phyloP scores from a whole-genome alignment of 148 eudicot species.

The Fagopyrum tataricum region DNA sequence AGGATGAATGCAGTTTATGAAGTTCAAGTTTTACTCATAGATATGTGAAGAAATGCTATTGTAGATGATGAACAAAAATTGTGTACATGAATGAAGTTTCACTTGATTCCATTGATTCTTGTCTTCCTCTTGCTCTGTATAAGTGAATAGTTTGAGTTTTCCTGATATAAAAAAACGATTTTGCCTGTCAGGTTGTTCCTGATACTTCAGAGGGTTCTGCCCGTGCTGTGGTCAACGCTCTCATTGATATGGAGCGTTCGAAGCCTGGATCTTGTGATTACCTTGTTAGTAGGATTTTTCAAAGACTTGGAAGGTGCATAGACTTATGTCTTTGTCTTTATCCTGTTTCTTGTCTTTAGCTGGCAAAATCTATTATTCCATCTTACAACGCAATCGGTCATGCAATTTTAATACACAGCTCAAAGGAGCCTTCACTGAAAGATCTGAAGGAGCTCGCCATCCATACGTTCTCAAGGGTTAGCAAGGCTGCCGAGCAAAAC shows the following conservation, averaged over 20 bases:
- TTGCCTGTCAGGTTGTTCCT: constrained; percentile 43
- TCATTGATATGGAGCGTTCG: constrained; percentile 71
- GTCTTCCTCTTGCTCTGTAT: neutral
- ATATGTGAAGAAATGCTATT: neutral
- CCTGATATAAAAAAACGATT: neutral
- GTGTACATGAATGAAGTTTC: neutral
- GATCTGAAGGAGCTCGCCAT: constrained; percentile 73
- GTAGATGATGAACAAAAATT: neutral
- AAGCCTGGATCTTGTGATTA: constrained; percentile 80
- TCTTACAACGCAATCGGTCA: neutral
- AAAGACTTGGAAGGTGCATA: constrained; percentile 77
- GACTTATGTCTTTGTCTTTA: neutral
- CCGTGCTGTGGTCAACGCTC: constrained; percentile 46
- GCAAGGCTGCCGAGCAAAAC: constrained; percentile 35
- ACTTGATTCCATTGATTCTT: neutral
- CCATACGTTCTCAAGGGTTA: constrained; percentile 49
- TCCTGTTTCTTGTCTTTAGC: neutral
- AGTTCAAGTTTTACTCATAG: neutral
- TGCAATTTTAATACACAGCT: constrained; percentile 33
- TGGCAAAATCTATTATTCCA: neutral
- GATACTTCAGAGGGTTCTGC: constrained; percentile 56
- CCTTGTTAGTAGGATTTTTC: constrained; percentile 63
- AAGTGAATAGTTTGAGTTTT: neutral
- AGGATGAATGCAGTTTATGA: neutral
- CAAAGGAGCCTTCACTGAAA: constrained; percentile 66